Evolutionary conservation across 108 stramenopile species (phyloP), one percentile per base, ranked within the genome.

Genomic region (Nitzschia inconspicua): DNA sequence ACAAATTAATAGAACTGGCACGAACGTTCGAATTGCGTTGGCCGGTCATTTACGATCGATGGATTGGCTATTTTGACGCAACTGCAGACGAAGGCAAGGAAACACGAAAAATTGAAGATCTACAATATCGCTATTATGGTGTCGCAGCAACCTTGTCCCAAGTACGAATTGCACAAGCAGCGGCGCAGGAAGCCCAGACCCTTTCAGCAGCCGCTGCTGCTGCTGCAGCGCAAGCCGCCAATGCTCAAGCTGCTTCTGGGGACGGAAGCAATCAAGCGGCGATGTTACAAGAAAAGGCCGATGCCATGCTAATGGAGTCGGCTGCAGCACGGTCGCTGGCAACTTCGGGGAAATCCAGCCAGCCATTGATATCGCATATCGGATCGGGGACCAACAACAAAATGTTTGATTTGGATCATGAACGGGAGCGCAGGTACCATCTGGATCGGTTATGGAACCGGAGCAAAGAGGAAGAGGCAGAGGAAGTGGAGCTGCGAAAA

Each of bases 31-130:
- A 98, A 60, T 63, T 97, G 40, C 85, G 97, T 22, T 98, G 97
- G 97, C 73, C 96, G n/a, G 85, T 97, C 20, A 79, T 95, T 53
- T 65, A 82, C 49, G 93, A 95, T 73, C 82, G 83, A 27, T 93
- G 85, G 89, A 56, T 70, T 16, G 63, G 44, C 11, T 43, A 60
- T 27, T 57, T 20, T 23, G 42, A 30, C 39, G 42, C 47, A 37
- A 23, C 11, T 3, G 46, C 27, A 8, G 58, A 59, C 24, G 40
- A 42, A 59, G 22, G 8, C 2, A 39, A 26, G 5, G 24, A 44
- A 23, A 42, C 28, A 65, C 69, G 86, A 35, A 76, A 69, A 37
- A 70, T 91, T 41, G 87, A 98, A 62, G 94, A 98, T 66, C 66
- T 98, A 47, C 88, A 93, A 71, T 60, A 92, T 65, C 77, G 95